Base-by-base conservation (phyloP, 176 grass and related monocot genomes). In the Oryza glaberrima region DNA sequence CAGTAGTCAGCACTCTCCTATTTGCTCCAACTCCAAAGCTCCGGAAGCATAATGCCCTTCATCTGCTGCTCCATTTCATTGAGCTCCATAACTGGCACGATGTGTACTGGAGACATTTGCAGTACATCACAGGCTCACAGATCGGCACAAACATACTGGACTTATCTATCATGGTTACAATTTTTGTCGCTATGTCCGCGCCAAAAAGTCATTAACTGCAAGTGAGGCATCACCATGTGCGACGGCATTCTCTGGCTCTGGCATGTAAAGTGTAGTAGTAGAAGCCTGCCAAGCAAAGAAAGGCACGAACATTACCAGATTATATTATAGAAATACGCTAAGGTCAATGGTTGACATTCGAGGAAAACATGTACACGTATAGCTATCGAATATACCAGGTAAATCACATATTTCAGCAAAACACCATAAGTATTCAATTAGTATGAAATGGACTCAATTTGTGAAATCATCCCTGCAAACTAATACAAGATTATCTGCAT, bases 221-320 rank as follows among this genome's bases (percentile, higher is more conserved):
- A 98, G 96, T 47, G 79, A 95, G 48, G 96, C 81, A 65, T 98
- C 96, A 43, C 96, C 96, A 90, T 98, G 96, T 43, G 96, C 80
- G 78, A 95, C 96, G 25, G 96, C 96, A 84, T 94, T 90, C 84
- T 98, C 96, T 83, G 89, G 91, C 76, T 98, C 96, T 9, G 96
- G 96, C 93, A 98, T 95, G 89, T 85, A 95, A 70, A 98, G 87
- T 14, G 74, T 89, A n/a, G 83, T 41, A 54, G 90, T 77, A 69
- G 96, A 92, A 74, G 83, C 88, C 96, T 98, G 84, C 28, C 40
- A 72, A 84, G 38, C 86, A 87, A 61, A 35, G 79, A 13, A 81
- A 45, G 4, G 6, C 43, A 44, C 36, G 19, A 14, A 34, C 26
- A 49, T 22, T 73, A 43, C 54, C 4, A 52, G 17, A 58, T 75